Evolutionary conservation across 331 rosid species (phyloP).

Genomic region (Ulmus americana): DNA sequence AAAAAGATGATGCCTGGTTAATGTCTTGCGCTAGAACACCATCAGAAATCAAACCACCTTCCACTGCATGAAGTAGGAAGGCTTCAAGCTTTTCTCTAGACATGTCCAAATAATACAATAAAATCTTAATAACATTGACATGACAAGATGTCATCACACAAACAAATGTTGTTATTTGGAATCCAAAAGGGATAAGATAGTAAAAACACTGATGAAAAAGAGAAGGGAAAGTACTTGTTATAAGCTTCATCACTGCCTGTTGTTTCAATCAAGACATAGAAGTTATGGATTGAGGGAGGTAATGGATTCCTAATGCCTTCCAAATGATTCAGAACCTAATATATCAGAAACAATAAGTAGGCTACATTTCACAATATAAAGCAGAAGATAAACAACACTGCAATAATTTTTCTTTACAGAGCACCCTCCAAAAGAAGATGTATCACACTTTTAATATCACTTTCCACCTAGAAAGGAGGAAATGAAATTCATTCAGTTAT

Average conservation of each 20-base stretch:
- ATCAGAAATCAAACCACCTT: constrained; percentile 75
- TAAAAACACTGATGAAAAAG: neutral
- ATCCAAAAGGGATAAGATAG: neutral
- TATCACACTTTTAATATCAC: neutral
- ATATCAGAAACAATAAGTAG: constrained; percentile 25
- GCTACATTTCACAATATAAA: neutral
- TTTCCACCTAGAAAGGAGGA: neutral
- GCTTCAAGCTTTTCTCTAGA: constrained; percentile 94
- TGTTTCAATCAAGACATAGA: constrained; percentile 84
- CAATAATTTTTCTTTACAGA: constrained; percentile 13
- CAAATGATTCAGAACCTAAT: constrained; percentile 65
- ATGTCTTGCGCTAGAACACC: constrained; percentile 94
- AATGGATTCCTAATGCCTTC: constrained; percentile 90
- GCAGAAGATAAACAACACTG: constrained; percentile 8
- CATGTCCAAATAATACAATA: constrained; percentile 22
- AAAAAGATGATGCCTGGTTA: constrained; percentile 84
- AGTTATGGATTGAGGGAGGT: constrained; percentile 57
- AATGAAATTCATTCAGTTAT: neutral
- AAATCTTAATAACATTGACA: neutral
- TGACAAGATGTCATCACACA: neutral
- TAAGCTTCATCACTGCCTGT: constrained; percentile 83
- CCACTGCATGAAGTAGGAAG: constrained; percentile 74
- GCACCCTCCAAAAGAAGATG: neutral
- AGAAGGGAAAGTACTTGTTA: constrained; percentile 49
- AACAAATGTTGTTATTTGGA: too few species aligned